These are phyloP conservation scores for Apophysomyces elegans DNA, from an alignment of 371 early-diverging fungal genomes.

Conservation along the genomic window DNA sequence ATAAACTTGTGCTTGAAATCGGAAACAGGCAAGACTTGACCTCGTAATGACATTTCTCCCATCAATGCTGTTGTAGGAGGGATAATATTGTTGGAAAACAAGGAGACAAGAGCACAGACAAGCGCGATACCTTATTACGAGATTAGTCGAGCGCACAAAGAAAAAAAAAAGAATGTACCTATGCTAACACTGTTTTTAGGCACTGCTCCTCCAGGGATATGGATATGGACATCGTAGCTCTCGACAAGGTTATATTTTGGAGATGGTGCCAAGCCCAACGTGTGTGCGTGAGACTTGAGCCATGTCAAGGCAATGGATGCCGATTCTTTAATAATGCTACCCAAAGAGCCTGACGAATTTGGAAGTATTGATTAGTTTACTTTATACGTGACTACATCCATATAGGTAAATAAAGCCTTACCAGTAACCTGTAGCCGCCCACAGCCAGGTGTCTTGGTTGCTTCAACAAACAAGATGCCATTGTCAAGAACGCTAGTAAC, in stretches of 20 bases:
- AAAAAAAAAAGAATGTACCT: slow-evolving; percentile 33
- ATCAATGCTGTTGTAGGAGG: slow-evolving; percentile 76
- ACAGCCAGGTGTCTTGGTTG: slow-evolving; percentile 75
- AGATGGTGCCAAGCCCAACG: slow-evolving; percentile 28
- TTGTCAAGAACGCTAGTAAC: slow-evolving; percentile 87
- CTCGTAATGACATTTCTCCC: slow-evolving; percentile 87
- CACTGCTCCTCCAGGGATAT: slow-evolving; percentile 7
- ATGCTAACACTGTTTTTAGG: slow-evolving; percentile 61
- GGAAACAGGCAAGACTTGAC: slow-evolving; percentile 84
- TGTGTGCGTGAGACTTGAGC: slow-evolving; percentile 76
- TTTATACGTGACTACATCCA: neutral
- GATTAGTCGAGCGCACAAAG: neutral
- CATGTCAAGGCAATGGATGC: slow-evolving; percentile 81
- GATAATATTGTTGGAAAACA: slow-evolving; percentile 66
- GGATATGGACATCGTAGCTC: slow-evolving; percentile 1
- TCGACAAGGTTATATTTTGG: neutral
- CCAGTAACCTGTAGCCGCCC: slow-evolving; percentile 78
- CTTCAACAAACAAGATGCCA: slow-evolving; percentile 83
- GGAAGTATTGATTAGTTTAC: slow-evolving; percentile 16
- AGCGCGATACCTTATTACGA: slow-evolving; percentile 19
- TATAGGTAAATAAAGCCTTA: slow-evolving; percentile 8
- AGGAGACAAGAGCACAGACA: slow-evolving; percentile 66
- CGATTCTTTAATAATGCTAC: slow-evolving; percentile 89
- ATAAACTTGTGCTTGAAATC: slow-evolving; percentile 88
- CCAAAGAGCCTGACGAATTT: slow-evolving; percentile 67